phyloP scores from a whole-genome alignment of 192 early-diverging fungal species.

The Lunasporangiospora selenospora region DNA sequence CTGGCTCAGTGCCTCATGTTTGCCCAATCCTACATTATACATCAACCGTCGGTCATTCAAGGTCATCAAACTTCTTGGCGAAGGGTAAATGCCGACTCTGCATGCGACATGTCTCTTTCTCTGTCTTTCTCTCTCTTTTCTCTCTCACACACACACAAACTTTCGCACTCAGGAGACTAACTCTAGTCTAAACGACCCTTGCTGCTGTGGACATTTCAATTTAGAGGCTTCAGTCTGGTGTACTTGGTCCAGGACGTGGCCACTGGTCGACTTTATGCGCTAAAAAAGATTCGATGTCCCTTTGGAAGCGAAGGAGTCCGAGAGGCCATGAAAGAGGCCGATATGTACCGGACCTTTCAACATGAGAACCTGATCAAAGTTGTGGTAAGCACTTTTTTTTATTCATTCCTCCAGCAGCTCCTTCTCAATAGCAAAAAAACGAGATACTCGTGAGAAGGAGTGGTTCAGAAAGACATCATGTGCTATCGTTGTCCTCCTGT shows the following conservation, averaged over 20 bases:
- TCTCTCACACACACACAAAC: not conserved
- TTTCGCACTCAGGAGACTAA: not conserved
- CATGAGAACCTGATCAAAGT: slow-evolving; percentile 72
- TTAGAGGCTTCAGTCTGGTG: slow-evolving; percentile 76
- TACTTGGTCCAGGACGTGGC: slow-evolving; percentile 64
- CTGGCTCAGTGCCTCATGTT: slow-evolving; percentile 50
- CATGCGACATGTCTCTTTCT: too few species aligned
- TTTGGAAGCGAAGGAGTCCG: slow-evolving; percentile 63
- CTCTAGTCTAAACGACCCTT: too few species aligned
- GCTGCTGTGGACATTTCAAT: not conserved
- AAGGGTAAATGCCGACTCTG: slow-evolving; percentile 60
- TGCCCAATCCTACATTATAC: slow-evolving; percentile 57
- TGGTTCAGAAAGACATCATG: too few species aligned
- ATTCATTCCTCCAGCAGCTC: too few species aligned
- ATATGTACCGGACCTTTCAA: slow-evolving; percentile 68
- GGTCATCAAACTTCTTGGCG: slow-evolving; percentile 67
- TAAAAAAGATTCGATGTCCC: slow-evolving; percentile 75
- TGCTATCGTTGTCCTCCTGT: too few species aligned
- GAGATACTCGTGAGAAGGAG: too few species aligned
- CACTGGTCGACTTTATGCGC: slow-evolving; percentile 56
- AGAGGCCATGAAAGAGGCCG: slow-evolving; percentile 71
- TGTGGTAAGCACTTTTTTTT: slow-evolving; percentile 47
- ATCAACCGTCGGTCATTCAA: slow-evolving; percentile 66
- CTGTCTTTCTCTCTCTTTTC: not conserved
- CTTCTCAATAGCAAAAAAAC: too few species aligned